These are phyloP conservation scores for Mrakia hoshinonis DNA, from an alignment of 768 basidiomycete species.

Conservation along the genomic window DNA sequence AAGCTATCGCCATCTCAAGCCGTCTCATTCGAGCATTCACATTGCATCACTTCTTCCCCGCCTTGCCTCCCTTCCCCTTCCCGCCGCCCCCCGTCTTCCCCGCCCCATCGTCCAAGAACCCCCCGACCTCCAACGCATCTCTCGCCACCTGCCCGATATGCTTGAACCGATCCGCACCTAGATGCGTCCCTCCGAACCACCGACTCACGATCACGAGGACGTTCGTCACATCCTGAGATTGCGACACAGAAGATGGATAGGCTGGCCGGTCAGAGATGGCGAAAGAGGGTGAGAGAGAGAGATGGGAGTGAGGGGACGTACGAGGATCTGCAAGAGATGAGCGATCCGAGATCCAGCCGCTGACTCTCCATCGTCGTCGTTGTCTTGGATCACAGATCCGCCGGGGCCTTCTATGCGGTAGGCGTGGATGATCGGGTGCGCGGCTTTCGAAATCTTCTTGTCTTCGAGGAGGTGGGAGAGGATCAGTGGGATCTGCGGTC, in stretches of 20 bases:
- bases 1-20: too few species aligned
- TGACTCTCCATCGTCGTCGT: conserved; percentile 89
- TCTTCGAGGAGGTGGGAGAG: conserved; percentile 40
- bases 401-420: conserved; percentile 34
- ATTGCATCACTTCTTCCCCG: neutral
- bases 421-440: conserved; percentile 34
- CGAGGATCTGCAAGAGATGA: conserved; percentile 80
- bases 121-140: conserved; percentile 77
- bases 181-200: conserved; percentile 83
- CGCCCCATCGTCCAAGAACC: conserved; percentile 59
- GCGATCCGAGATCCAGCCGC: conserved; percentile 84
- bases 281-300: conserved; percentile 43
- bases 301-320: conserved; percentile 40
- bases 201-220: conserved; percentile 87
- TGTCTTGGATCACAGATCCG: conserved; percentile 50
- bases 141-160: conserved; percentile 90
- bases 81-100: neutral
- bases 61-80: conserved; percentile 12
- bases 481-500: conserved; percentile 53
- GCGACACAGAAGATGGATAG: neutral
- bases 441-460: conserved; percentile 40
- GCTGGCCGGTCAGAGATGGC: conserved; percentile 40
- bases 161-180: conserved; percentile 49
- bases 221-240: conserved; percentile 41
- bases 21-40: too few species aligned